Base-by-base conservation (phyloP, 768 basidiomycete genomes). In the Naematelia encephala region DNA sequence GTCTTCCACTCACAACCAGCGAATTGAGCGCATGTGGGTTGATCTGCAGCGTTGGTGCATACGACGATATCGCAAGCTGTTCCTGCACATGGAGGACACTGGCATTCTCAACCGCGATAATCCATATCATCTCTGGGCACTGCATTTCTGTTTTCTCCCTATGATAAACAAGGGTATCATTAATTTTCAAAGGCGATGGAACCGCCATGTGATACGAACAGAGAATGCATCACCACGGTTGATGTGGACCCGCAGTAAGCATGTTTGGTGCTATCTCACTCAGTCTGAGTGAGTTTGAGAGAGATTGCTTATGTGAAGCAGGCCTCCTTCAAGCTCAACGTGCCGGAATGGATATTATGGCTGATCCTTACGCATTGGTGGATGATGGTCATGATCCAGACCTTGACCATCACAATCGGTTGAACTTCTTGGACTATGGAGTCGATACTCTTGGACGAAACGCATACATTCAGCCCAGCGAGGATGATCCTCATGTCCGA, bases 131-230 rank as follows among this genome's bases (percentile, higher is more conserved):
- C 8, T 54, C 13, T 54, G 53, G 53, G 14, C n/a, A 11, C 34
- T 54, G 5, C 53, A 54, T 27, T 43, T 54, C 53, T 16, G 14
- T 19, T 54, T 48, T 22, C 53, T 54, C n/a, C 53, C 53, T 16
- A 54, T 54, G 53, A 44, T 54, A 34, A 54, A 54, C 30, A 22
- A 21, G 10, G 19, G 14, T 29, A 11, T 54, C 10, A 11, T 5
- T 8, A 21, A 5, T 4, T 54, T 54, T 43, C 10, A 10, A 44
- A 14, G 14, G 4, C 5, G 8, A 14, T 54, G 53, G 53, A 54
- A 54, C 34, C 5, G 13, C 26, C 53, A 54, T 43, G 28, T 5
- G 5, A 8, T 54, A 5, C 19, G 53, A 5, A 54, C 30, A 23
- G 53, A 51, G 50, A 23, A 51, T 21, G 13, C 10, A 10, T 12